Evolutionary conservation across 805 yeast species (phyloP).

Genomic region (Spathaspora hagerdaliae): DNA sequence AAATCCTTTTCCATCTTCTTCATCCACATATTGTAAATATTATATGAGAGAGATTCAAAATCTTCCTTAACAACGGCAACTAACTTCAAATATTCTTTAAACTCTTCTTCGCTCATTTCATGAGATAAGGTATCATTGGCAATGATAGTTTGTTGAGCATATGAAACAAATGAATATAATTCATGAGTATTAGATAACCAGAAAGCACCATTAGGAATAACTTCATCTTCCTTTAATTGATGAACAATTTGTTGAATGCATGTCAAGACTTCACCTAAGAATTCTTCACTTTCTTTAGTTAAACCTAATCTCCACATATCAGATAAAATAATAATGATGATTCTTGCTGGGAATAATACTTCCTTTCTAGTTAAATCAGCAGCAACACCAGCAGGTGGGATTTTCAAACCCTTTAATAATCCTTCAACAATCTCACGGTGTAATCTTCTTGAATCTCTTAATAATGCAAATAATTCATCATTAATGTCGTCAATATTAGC

Average conservation of each 20-base stretch:
- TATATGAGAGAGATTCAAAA: slow-evolving; percentile 86
- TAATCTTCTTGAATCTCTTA: slow-evolving; percentile 66
- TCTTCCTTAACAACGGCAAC: slow-evolving; percentile 92
- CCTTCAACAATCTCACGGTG: slow-evolving; percentile 86
- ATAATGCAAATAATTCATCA: slow-evolving; percentile 66
- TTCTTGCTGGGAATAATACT: slow-evolving; percentile 93
- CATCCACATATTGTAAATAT: slow-evolving; percentile 96
- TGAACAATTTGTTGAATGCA: slow-evolving; percentile 83
- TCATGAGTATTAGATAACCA: slow-evolving; percentile 98
- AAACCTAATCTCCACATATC: slow-evolving; percentile 99
- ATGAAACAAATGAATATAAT: slow-evolving; percentile 86
- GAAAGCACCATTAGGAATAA: slow-evolving; percentile 89
- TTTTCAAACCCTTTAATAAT: slow-evolving; percentile 73
- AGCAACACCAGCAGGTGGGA: slow-evolving; percentile 83
- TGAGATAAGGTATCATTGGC: slow-evolving; percentile 75
- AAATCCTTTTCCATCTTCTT: slow-evolving; percentile 87
- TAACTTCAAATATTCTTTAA: slow-evolving; percentile 80
- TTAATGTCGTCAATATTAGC: slow-evolving; percentile 64
- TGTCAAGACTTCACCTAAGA: slow-evolving; percentile 82
- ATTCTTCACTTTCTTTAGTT: slow-evolving; percentile 85
- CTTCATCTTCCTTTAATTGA: slow-evolving; percentile 77
- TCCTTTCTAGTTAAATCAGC: slow-evolving; percentile 82
- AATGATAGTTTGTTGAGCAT: slow-evolving; percentile 88
- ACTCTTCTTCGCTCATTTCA: slow-evolving; percentile 88
- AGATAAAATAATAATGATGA: slow-evolving; percentile 82